These are phyloP conservation scores for Debaryomyces psychrophilus DNA, from an alignment of 1,139 yeast genomes.

Conservation along the genomic window DNA sequence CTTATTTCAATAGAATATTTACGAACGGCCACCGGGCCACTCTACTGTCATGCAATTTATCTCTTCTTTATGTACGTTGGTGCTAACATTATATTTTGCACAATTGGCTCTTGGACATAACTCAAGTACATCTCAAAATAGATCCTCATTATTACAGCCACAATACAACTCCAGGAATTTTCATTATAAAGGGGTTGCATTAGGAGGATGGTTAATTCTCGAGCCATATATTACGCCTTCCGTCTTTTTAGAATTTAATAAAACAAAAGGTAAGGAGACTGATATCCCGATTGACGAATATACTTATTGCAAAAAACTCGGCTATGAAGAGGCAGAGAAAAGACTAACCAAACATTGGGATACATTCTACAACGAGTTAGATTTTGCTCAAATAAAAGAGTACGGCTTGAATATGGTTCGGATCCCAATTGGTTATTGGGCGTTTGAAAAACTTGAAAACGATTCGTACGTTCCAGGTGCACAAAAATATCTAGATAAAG, in stretches of 20 bases:
- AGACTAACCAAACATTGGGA: constrained; percentile 57
- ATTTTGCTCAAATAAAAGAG: constrained; percentile 48
- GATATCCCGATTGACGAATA: constrained; percentile 63
- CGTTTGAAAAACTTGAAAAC: constrained; percentile 47
- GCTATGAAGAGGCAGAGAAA: constrained; percentile 43
- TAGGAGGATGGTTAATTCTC: constrained; percentile 70
- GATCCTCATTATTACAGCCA: constrained; percentile 15
- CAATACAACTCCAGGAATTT: constrained; percentile 24
- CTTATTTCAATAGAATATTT: background rate
- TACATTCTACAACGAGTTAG: constrained; percentile 56
- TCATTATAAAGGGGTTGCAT: constrained; percentile 51
- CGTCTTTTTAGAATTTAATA: constrained; percentile 45
- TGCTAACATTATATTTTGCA: background rate
- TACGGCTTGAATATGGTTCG: constrained; percentile 64
- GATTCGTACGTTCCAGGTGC: constrained; percentile 68
- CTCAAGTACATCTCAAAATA: background rate
- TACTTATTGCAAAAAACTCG: constrained; percentile 51
- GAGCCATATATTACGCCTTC: constrained; percentile 71
- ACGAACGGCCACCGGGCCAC: background rate
- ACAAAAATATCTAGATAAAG: constrained; percentile 53
- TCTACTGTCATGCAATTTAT: background rate
- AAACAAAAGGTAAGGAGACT: constrained; percentile 26
- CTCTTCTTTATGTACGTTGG: background rate
- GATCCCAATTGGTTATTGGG: constrained; percentile 72
- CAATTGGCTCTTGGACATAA: background rate